Evolutionary conservation across 2,329 filamentous ascomycete genomes (phyloP).

Genomic region (Bipolaris sorokiniana): DNA sequence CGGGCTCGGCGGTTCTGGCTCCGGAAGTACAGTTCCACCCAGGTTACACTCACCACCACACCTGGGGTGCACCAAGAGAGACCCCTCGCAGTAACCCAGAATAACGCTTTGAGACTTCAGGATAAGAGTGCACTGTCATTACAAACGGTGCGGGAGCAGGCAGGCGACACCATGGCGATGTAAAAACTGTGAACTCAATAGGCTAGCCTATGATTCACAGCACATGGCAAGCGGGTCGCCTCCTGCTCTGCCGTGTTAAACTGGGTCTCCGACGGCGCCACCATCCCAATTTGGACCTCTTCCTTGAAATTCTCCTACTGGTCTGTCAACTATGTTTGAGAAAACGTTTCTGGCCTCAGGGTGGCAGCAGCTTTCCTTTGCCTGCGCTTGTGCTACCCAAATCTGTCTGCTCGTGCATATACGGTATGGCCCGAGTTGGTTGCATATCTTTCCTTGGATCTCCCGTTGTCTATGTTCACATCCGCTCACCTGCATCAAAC

Average conservation of each 20-base stretch:
- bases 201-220: background rate
- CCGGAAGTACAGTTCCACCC: background rate
- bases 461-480: background rate
- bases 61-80: background rate
- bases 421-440: background rate
- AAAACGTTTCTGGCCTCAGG: constrained; percentile 2
- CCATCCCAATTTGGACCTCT: background rate
- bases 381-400: constrained; percentile 1
- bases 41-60: background rate
- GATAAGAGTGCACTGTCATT: too few species aligned
- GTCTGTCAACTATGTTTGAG: constrained; percentile 8
- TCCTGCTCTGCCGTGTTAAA: constrained; percentile 12
- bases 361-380: constrained; percentile 1
- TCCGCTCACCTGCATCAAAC: constrained; percentile 2
- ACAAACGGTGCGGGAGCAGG: background rate
- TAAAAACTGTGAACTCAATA: background rate
- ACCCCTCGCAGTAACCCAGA: background rate
- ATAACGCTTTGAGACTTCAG: background rate
- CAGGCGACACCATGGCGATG: background rate
- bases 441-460: constrained; percentile 12
- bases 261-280: background rate
- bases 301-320: constrained; percentile 8
- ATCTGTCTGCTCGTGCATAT: constrained; percentile 3
- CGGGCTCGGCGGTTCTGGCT: background rate
- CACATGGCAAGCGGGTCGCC: background rate